Conservation (phyloP, 2,329 filamentous ascomycete genomes). For the Dactylellina haptotyla region DNA sequence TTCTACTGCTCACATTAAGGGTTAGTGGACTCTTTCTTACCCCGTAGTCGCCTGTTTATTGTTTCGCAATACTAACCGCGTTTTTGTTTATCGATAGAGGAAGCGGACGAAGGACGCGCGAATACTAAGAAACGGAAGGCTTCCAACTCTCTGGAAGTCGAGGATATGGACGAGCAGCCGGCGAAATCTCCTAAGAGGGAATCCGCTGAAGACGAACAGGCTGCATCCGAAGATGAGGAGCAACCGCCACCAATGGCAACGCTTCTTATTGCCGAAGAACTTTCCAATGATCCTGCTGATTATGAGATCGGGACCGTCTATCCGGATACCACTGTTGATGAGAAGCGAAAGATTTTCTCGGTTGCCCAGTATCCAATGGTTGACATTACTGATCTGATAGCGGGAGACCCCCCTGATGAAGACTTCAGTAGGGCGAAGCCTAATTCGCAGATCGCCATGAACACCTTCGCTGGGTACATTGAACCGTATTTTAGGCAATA, state of each 20-base stretch:
- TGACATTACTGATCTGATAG: conserved; percentile 84
- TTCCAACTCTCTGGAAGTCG: conserved; percentile 53
- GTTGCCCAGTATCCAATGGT: conserved; percentile 83
- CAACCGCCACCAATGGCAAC: conserved; percentile 55
- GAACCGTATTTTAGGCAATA: conserved; percentile 91
- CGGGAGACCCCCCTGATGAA: conserved; percentile 88
- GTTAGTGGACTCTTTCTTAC: conserved; percentile 30
- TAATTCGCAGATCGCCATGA: conserved; percentile 90
- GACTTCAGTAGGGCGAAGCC: conserved; percentile 96
- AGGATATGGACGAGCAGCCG: conserved; percentile 46
- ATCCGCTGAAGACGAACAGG: conserved; percentile 54
- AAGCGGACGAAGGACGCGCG: conserved; percentile 44
- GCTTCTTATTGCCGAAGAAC: conserved; percentile 56
- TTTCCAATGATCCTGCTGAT: conserved; percentile 79
- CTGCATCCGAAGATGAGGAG: conserved; percentile 55
- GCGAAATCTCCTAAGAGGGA: conserved; percentile 53
- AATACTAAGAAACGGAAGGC: conserved; percentile 56
- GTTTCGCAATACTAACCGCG: background rate
- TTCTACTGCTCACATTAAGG: conserved; percentile 55
- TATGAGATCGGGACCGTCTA: conserved; percentile 86
- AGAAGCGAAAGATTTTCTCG: conserved; percentile 86
- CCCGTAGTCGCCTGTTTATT: background rate
- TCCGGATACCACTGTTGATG: conserved; percentile 81
- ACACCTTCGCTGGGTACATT: conserved; percentile 89
- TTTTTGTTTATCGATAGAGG: no score